Percentiles rank a stretch among this genome's conserved stretches.
Conservation (phyloP, 495 filamentous ascomycete genomes). For the Xylaria nigripes region DNA sequence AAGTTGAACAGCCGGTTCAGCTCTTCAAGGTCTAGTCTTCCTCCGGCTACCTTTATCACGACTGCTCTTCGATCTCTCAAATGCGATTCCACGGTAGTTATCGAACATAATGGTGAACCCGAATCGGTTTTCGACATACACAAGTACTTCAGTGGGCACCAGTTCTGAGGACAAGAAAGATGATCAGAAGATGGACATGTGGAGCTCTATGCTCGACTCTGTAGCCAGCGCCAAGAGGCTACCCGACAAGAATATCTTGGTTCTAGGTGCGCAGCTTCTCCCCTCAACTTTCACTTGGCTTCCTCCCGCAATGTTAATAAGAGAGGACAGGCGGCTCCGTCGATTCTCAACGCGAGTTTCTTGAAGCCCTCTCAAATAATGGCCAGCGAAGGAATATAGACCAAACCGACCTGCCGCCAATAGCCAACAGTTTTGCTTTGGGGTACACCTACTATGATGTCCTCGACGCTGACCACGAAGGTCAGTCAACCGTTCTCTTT, state of each 20-base stretch:
- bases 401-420: constrained; percentile 59
- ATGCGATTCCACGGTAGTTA: constrained; percentile 19
- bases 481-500: constrained; percentile 33
- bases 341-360: constrained; percentile 81
- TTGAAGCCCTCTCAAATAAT: constrained; percentile 68
- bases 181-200: constrained; percentile 79
- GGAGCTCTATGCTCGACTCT: constrained; percentile 85
- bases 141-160: constrained; percentile 37
- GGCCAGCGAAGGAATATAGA: constrained; percentile 49
- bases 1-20: neutral
- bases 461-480: constrained; percentile 89
- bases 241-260: constrained; percentile 84
- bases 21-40: neutral
- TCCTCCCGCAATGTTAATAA: constrained; percentile 18
- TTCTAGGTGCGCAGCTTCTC: constrained; percentile 55
- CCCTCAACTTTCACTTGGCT: neutral
- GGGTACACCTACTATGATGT: constrained; percentile 96
- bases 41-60: no score
- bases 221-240: constrained; percentile 85
- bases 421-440: constrained; percentile 88
- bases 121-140: constrained; percentile 49
- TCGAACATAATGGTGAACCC: constrained; percentile 47
- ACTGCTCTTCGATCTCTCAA: neutral
- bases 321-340: constrained; percentile 63
- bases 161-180: constrained; percentile 47